Base-by-base conservation (phyloP, 2,329 filamentous ascomycete genomes). In the Thermomyces lanuginosus region DNA sequence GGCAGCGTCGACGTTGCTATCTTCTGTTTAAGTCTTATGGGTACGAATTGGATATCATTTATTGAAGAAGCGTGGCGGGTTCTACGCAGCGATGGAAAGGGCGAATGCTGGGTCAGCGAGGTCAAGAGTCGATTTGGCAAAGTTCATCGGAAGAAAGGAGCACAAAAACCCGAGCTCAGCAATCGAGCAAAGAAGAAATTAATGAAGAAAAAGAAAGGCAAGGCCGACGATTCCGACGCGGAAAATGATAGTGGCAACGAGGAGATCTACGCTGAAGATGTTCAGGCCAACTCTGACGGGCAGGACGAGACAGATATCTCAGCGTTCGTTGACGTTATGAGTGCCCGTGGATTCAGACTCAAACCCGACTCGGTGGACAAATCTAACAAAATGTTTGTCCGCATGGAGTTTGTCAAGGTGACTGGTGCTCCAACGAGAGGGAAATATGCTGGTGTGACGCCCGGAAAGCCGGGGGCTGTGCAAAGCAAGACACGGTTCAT, bases 11-110 rank as follows among this genome's bases (percentile, higher is more conserved):
- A 98, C 51, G 66, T 98, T 4, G 80, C 80, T 25, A 75, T 98
- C 40, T 95, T 95, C 62, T 98, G 89, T 53, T 67, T 98, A 16
- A 89, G 86, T 26, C 69, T 98, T 32, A 98, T 98, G 89, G 89
- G 89, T 46, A 98, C 89, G 29, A 98, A 98, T 58, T 98, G 89
- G 86, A 69, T 92, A 28, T 75, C 82, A 42, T 95, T 98, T 50
- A 69, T 98, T 43, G 89, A 95, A 56, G 89, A 98, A 58, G 86
- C 86, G 8, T 92, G 82, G 61, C 75, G 89, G 28, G 66, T 95
- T 27, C 66, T 98, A 35, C 76, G 82, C 46, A 84, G 83, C 69
- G 86, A 89, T 46, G 89, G 57, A 16, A 60, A 58, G 36, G 57
- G 89, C 39, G 89, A 98, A 61, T 72, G 92, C 28, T 98, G 89